Evolutionary conservation across 2,329 filamentous ascomycete genomes (phyloP).

Genomic region (Ramichloridium luteum): DNA sequence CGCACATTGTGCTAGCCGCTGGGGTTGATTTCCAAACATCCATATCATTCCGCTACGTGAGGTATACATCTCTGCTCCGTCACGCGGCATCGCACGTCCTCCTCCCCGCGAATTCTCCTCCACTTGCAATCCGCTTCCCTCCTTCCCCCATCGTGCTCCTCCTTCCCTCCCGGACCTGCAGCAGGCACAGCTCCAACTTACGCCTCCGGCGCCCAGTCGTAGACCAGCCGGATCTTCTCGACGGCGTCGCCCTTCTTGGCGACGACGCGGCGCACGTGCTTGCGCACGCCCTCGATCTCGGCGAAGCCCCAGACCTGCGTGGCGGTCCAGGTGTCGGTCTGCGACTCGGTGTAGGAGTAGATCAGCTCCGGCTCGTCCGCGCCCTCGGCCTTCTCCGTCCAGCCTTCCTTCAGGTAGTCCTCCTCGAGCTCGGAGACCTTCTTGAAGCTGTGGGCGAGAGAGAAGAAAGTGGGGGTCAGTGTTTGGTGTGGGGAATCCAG

Average conservation of each 20-base stretch:
- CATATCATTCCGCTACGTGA: no score
- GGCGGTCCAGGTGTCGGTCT: slow-evolving; percentile 41
- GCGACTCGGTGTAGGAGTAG: slow-evolving; percentile 39
- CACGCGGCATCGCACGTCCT: no score
- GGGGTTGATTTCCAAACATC: no score
- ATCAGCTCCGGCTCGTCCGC: slow-evolving; percentile 31
- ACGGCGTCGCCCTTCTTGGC: slow-evolving; percentile 28
- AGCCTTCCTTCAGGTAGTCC: slow-evolving; percentile 44
- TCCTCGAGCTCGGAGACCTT: slow-evolving; percentile 28
- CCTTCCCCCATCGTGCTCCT: no score
- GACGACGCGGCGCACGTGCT: slow-evolving; percentile 27
- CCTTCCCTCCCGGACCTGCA: no score
- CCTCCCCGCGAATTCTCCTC: no score
- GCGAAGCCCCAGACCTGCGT: slow-evolving; percentile 42
- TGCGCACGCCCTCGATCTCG: slow-evolving; percentile 29
- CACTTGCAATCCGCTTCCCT: no score
- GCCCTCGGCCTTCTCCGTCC: slow-evolving; percentile 42
- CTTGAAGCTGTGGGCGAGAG: slow-evolving; percentile 22
- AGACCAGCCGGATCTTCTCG: slow-evolving; percentile 31
- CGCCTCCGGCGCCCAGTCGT: no score
- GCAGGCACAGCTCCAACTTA: no score
- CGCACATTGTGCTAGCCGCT: no score
- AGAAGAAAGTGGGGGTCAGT: slow-evolving; percentile 2
- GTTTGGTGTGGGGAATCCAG: neutral
- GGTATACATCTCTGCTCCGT: no score